Base-by-base conservation (phyloP, 1,139 yeast genomes). In the Eremothecium gossypii region DNA sequence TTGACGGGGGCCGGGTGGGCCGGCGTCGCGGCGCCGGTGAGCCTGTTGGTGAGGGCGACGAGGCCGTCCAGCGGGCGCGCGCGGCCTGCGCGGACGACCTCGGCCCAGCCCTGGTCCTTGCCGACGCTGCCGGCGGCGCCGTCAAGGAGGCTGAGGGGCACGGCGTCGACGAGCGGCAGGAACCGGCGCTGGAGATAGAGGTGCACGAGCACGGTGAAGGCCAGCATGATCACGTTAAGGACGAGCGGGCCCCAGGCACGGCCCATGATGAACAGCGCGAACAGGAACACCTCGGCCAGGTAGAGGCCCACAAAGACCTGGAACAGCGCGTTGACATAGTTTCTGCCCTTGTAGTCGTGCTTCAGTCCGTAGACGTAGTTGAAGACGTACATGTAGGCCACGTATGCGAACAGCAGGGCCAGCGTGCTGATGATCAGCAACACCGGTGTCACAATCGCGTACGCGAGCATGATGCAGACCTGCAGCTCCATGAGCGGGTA, bases 61-160 rank as follows among this genome's bases (percentile, higher is more conserved):
- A 65, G 31, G 42, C 53, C 64, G 23, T 17, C 23, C 6, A 17
- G 23, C 6, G 23, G 23, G 3, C 3, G 23, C 23, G 23, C 3
- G 5, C 23, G 3, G 44, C 85, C 84, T 50, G 74, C 76, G 28
- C 62, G 56, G 49, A 68, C 68, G 39, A 78, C 69, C 60, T 82
- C 86, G 44, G 68, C 65, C 49, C 53, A 58, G 39, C 91, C 91
- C 58, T 78, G 80, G 55, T 83, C 91, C 33, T 68, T 63, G 60
- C 61, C 63, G 51, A 86, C 73, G 48, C 72, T 72, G 8, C 45
- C 45, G 12, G 40, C 42, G n/a, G 49, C 47, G 8, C 46, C 78
- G 46, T 80, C 82, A 48, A 83, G 70, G 4, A 85, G 86, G 43
- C 85, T 76, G 41, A 94, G 73, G 48, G 96, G 91, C 40, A 83